These are phyloP conservation scores for Tuber borchii DNA, from an alignment of 495 filamentous ascomycete species.

Conservation along the genomic window DNA sequence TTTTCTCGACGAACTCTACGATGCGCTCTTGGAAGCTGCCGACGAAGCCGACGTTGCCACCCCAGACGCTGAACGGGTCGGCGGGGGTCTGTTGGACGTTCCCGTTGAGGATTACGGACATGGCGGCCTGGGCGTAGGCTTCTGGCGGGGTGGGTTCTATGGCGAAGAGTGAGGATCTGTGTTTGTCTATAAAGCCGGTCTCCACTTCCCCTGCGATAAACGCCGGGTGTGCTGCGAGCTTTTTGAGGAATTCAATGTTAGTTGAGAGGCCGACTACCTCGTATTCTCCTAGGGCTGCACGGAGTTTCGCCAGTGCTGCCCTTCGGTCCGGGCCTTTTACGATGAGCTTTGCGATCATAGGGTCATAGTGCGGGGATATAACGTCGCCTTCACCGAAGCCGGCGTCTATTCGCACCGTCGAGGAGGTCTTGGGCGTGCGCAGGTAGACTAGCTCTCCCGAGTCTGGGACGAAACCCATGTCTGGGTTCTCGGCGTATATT, in stretches of 20 bases:
- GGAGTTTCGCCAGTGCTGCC: slow-evolving; percentile 75
- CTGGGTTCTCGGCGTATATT: slow-evolving; percentile 94
- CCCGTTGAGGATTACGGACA: slow-evolving; percentile 51
- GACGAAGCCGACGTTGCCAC: slow-evolving; percentile 53
- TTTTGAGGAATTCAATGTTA: slow-evolving; percentile 95
- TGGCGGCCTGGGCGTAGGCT: slow-evolving; percentile 73
- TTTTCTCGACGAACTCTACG: slow-evolving; percentile 51
- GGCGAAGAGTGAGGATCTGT: slow-evolving; percentile 65
- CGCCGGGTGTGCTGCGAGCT: slow-evolving; percentile 66
- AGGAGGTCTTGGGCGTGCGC: slow-evolving; percentile 58
- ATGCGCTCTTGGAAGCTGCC: slow-evolving; percentile 51
- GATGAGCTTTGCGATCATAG: slow-evolving; percentile 98
- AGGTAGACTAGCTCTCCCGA: slow-evolving; percentile 84
- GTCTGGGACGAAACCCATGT: slow-evolving; percentile 83
- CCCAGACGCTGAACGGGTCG: slow-evolving; percentile 42
- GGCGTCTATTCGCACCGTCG: slow-evolving; percentile 80
- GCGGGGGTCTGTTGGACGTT: slow-evolving; percentile 23
- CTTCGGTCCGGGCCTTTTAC: slow-evolving; percentile 72
- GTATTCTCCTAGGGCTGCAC: slow-evolving; percentile 76
- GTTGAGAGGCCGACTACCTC: slow-evolving; percentile 88
- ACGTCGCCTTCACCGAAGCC: slow-evolving; percentile 88
- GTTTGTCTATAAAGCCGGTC: slow-evolving; percentile 90
- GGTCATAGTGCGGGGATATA: slow-evolving; percentile 92
- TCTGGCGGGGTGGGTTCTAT: slow-evolving; percentile 53
- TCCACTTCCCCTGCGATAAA: slow-evolving; percentile 88